A percentile compares a stretch with the other conserved stretches of the same genome.
Evolutionary conservation across 495 filamentous ascomycete species (phyloP).

Genomic region (Xylaria acuta): DNA sequence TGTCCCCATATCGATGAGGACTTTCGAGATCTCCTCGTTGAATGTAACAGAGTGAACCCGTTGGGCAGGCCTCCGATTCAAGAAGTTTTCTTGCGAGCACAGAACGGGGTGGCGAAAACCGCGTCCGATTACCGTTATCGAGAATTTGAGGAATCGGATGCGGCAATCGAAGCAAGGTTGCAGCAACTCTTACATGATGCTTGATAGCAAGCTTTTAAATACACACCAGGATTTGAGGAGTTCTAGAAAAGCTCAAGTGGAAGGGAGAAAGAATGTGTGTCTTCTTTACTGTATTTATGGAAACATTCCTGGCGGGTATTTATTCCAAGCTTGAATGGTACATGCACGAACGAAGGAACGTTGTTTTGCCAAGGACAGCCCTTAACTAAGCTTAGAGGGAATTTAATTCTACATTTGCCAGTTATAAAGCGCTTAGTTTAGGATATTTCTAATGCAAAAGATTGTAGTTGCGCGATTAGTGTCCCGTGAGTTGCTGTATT

Average conservation of each 20-base stretch:
- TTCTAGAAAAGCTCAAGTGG: too few species aligned
- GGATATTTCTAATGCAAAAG: too few species aligned
- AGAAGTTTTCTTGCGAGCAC: not conserved
- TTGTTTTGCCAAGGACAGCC: too few species aligned
- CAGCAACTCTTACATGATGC: conserved; percentile 2
- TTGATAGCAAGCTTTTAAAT: not conserved
- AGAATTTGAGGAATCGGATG: conserved; percentile 15
- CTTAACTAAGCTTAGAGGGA: too few species aligned
- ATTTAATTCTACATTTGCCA: too few species aligned
- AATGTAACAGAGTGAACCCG: not conserved
- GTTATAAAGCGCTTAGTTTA: too few species aligned
- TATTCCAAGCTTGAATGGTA: not conserved
- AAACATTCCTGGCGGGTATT: not conserved
- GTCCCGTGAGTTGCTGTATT: too few species aligned
- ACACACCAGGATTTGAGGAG: not conserved
- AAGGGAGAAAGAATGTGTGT: not conserved
- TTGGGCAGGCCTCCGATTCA: not conserved
- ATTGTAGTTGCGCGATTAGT: too few species aligned
- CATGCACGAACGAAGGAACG: not conserved
- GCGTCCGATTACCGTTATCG: not conserved
- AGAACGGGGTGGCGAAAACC: not conserved
- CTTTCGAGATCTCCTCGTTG: conserved; percentile 3
- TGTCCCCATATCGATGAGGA: conserved; percentile 1
- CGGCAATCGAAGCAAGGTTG: not conserved
- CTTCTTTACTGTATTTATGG: not conserved